phyloP scores from a whole-genome alignment of 2,329 filamentous ascomycete genomes.

The Colletotrichum eremochloae region DNA sequence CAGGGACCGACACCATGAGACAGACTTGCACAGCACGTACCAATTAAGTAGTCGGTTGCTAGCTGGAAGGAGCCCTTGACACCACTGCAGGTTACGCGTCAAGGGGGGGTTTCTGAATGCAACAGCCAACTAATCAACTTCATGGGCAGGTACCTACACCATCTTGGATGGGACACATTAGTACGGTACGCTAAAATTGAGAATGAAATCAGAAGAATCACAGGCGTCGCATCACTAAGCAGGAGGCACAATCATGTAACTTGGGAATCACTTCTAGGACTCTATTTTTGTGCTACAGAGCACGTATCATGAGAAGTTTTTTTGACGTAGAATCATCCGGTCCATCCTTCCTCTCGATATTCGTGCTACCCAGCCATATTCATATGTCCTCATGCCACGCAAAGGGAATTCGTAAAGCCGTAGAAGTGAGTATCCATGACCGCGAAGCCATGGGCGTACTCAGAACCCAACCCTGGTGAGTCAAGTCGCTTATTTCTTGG shows the following conservation, averaged over 20 bases:
- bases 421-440: conserved; percentile 55
- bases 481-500: conserved; percentile 75
- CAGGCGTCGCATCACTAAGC: background rate
- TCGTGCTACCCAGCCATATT: conserved; percentile 57
- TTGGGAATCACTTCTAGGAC: conserved; percentile 51
- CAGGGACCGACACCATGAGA: background rate
- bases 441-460: conserved; percentile 25
- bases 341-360: conserved; percentile 57
- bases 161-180: background rate
- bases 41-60: too few species aligned
- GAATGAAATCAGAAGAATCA: background rate
- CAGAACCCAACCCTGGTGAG: conserved; percentile 41
- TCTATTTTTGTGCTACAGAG: conserved; percentile 63
- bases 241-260: conserved; percentile 20
- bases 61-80: too few species aligned
- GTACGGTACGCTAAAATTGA: background rate
- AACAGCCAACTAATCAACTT: background rate
- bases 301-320: conserved; percentile 60
- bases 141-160: background rate
- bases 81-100: background rate
- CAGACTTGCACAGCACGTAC: background rate
- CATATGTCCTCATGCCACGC: conserved; percentile 59
- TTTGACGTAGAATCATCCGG: conserved; percentile 54
- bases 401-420: conserved; percentile 59
- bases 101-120: background rate